These are phyloP conservation scores for Dimocarpus longan DNA, from an alignment of 345 rosid species.

Conservation along the genomic window DNA sequence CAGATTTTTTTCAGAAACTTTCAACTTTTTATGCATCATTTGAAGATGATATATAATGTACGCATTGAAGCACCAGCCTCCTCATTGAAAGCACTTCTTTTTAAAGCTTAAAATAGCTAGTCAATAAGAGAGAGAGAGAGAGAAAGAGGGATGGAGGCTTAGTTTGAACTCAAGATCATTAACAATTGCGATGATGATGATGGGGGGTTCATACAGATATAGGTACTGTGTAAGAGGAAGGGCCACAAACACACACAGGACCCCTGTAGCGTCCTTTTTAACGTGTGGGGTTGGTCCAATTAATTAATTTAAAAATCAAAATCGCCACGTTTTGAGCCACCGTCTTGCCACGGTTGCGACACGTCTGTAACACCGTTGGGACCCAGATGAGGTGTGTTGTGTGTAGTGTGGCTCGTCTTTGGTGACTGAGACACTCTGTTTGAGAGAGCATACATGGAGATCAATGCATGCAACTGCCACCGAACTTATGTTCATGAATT, in stretches of 20 bases:
- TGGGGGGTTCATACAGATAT: background rate
- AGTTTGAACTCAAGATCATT: no score
- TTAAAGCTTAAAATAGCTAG: background rate
- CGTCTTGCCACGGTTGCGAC: background rate
- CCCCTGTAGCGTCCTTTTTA: background rate
- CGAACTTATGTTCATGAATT: background rate
- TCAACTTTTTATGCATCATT: background rate
- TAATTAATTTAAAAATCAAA: constrained; percentile 8
- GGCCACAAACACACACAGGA: background rate
- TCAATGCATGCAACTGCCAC: constrained; percentile 9
- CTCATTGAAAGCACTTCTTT: background rate
- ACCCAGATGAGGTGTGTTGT: constrained; percentile 9
- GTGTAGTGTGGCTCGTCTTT: background rate
- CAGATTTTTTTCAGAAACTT: no score
- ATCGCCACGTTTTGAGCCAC: constrained; percentile 19
- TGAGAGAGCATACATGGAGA: background rate
- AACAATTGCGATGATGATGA: background rate
- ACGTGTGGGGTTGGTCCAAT: constrained; percentile 23
- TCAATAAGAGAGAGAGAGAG: no score
- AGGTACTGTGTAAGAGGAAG: background rate
- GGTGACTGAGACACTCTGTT: background rate
- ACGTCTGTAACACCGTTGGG: background rate
- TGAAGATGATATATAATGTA: background rate
- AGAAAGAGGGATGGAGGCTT: no score
- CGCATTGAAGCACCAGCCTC: background rate